Conservation (phyloP, 176 grass and related monocot genomes). For the Tuctoria greenei region DNA sequence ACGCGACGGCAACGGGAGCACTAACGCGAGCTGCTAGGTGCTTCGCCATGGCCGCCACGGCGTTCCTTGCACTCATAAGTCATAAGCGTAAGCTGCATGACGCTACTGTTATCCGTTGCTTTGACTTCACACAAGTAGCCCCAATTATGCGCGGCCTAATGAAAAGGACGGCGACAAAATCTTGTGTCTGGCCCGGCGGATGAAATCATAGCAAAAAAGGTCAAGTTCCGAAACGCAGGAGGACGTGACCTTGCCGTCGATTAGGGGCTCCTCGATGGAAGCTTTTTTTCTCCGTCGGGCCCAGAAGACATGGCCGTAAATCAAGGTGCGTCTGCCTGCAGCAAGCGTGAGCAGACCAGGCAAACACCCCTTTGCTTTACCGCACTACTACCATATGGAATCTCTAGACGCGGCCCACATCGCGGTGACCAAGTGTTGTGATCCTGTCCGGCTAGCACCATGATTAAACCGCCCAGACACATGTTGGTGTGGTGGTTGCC, state of each 20-base stretch:
- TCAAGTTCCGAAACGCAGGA: slow-evolving; percentile 7
- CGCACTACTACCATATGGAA: not conserved
- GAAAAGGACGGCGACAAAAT: not conserved
- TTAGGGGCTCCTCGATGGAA: not conserved
- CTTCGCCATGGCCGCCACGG: slow-evolving; percentile 25
- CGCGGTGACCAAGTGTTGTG: not conserved
- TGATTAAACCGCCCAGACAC: not conserved
- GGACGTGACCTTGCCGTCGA: slow-evolving; percentile 34
- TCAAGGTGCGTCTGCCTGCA: slow-evolving; percentile 51
- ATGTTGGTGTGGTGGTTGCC: not conserved
- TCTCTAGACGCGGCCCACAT: not conserved
- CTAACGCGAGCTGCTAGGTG: not conserved
- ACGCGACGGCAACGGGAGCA: not conserved
- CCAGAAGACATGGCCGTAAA: slow-evolving; percentile 30
- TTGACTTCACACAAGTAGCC: slow-evolving; percentile 30
- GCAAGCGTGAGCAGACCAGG: not conserved
- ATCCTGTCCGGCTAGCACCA: not conserved
- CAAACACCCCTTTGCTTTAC: not conserved
- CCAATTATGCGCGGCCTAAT: slow-evolving; percentile 26
- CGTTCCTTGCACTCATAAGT: not conserved
- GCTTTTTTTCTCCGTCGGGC: not conserved
- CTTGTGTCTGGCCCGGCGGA: not conserved
- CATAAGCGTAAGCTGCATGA: not conserved
- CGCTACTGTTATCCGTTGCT: not conserved
- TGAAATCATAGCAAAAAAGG: not conserved